phyloP scores from a whole-genome alignment of 2,329 filamentous ascomycete species.

The Nectriaceae sp. region DNA sequence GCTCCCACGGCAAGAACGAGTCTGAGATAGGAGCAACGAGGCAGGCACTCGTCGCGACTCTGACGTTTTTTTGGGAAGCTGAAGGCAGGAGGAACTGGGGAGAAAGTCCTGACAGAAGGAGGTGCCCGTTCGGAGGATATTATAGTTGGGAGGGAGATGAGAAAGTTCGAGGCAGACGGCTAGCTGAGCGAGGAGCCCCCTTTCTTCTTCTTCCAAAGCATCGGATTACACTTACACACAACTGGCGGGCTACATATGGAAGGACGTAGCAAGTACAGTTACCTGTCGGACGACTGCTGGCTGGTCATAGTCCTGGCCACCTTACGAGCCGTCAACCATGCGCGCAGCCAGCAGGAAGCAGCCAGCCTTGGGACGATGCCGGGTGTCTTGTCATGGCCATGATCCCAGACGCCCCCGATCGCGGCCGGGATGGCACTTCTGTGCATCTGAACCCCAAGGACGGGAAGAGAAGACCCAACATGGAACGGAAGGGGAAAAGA shows the following conservation, averaged over 20 bases:
- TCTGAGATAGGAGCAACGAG: background rate
- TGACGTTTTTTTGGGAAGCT: background rate
- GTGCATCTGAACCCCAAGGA: background rate
- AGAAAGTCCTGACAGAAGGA: background rate
- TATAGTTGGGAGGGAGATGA: conserved; percentile 4
- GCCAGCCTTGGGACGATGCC: too few relatives aligned
- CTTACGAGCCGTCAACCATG: too few relatives aligned
- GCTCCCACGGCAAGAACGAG: background rate
- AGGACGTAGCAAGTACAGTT: conserved; percentile 5
- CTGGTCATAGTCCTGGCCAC: conserved; percentile 1
- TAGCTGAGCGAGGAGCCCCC: conserved; percentile 6
- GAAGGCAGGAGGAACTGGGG: conserved; percentile 2
- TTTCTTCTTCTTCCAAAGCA: conserved; percentile 5
- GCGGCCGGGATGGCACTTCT: background rate
- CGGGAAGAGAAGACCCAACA: too few relatives aligned
- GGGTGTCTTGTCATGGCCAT: too few relatives aligned
- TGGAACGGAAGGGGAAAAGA: background rate
- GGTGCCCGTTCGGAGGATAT: background rate
- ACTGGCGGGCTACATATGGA: conserved; percentile 7
- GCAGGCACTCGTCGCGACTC: background rate
- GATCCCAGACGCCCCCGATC: background rate
- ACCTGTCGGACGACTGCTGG: conserved; percentile 8
- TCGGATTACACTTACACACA: conserved; percentile 9
- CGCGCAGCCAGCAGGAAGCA: background rate
- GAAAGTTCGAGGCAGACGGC: conserved; percentile 6